Base-by-base conservation (phyloP, 768 basidiomycete species). In the Leccinum aurantiacum region DNA sequence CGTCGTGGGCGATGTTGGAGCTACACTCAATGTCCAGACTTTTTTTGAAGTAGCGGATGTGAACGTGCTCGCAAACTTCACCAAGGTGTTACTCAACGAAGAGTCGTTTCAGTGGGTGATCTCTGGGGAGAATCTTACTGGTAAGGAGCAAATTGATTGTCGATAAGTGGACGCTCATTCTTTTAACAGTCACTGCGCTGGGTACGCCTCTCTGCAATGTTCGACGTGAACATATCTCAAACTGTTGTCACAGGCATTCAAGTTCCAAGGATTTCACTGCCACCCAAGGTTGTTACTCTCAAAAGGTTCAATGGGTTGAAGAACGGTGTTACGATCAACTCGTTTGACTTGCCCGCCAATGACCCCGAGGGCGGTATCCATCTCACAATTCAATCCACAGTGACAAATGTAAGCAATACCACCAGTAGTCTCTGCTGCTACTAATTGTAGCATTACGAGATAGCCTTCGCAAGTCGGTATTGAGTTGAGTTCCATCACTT, bases 401-500 rank as follows among this genome's bases (percentile, higher is more conserved):
- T 84, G 3, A 73, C 78, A 1, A 91, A 90, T 63, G 86, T 87
- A 60, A 64, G 83, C 67, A n/a, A 52, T 14, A 22, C 38, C 22
- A n/a, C 13, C 22, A 22, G 29, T 9, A 14, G 5, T 38, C 50
- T 51, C 44, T 48, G 11, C 38, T 17, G 58, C 46, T 17, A 57
- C 48, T 70, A 38, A 70, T 37, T 44, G 22, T 48, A 54, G 31
- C 27, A 33, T 10, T 58, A 17, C 1, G 4, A 24, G 22, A 24
- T 58, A 88, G 85, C 89, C 89, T 31, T 87, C 89, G 1, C 88
- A 89, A 79, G 87, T 91, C 41, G 89, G 89, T 27, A 83, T 91
- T 13, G 74, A 83, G 60, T 76, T 91, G 8, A 80, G 78, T 61
- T 79, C 81, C 3, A 79, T 91, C 55, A 80, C 79, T 1, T 91